Conservation (phyloP, 73 alveolate species). For the Paramecium tetraurelia region DNA sequence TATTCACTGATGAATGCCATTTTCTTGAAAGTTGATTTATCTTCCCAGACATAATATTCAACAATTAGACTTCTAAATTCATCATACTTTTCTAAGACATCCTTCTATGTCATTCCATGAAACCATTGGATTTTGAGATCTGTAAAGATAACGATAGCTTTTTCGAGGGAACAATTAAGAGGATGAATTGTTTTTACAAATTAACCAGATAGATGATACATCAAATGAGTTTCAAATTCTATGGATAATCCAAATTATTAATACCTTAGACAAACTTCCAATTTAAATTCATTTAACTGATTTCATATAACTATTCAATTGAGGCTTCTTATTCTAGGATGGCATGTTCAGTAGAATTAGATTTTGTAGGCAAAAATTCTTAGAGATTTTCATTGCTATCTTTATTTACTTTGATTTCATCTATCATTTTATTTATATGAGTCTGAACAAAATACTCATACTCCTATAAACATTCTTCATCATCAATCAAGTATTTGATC, state of each 20-base stretch:
- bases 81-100: background rate
- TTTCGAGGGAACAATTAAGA: background rate
- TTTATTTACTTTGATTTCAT: background rate
- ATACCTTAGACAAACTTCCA: constrained; percentile 17
- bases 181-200: constrained; percentile 26
- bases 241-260: background rate
- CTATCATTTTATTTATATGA: background rate
- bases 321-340: background rate
- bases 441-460: background rate
- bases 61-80: background rate
- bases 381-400: background rate
- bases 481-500: constrained; percentile 1
- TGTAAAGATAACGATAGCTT: background rate
- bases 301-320: background rate
- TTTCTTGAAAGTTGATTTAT: background rate
- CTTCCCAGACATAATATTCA: constrained; percentile 20
- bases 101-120: background rate
- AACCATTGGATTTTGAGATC: background rate
- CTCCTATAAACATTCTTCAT: background rate
- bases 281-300: background rate
- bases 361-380: constrained; percentile 1
- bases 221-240: background rate
- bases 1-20: constrained; percentile 4
- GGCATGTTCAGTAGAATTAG: constrained; percentile 29
- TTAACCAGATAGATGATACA: constrained; percentile 3